A percentile compares a stretch with the other conserved stretches of the same genome.
phyloP scores from a whole-genome alignment of 2,329 filamentous ascomycete genomes.

The Hirsutella minnesotensis region DNA sequence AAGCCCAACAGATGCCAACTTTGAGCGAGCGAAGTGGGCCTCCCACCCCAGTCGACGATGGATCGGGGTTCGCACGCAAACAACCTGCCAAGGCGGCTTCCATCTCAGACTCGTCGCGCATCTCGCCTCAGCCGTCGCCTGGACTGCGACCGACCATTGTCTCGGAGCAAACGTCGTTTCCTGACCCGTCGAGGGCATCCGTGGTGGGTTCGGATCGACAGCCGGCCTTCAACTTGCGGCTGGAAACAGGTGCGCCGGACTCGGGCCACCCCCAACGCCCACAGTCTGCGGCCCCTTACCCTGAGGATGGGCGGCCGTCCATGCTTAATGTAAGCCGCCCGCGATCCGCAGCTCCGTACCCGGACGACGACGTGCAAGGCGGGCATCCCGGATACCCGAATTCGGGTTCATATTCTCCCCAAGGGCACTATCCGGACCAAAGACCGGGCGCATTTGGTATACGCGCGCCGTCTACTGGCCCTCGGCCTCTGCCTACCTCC shows the following conservation, averaged over 20 bases:
- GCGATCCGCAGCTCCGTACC: slow-evolving; percentile 38
- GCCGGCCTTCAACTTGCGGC: slow-evolving; percentile 39
- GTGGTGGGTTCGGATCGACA: slow-evolving; percentile 24
- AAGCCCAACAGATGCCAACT: slow-evolving; percentile 35
- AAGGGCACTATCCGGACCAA: slow-evolving; percentile 25
- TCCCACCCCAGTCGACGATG: slow-evolving; percentile 15
- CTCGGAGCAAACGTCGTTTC: slow-evolving; percentile 29
- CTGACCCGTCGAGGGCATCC: slow-evolving; percentile 32
- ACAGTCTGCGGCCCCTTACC: slow-evolving; percentile 55
- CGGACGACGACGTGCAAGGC: slow-evolving; percentile 34
- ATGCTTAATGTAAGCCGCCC: slow-evolving; percentile 28
- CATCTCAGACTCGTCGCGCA: slow-evolving; percentile 17
- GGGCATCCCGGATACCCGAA: slow-evolving; percentile 28
- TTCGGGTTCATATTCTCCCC: slow-evolving; percentile 34
- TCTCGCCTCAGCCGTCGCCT: slow-evolving; percentile 31
- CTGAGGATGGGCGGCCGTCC: slow-evolving; percentile 50
- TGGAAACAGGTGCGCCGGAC: slow-evolving; percentile 20
- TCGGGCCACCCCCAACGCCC: slow-evolving; percentile 23
- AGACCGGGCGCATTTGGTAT: slow-evolving; percentile 43
- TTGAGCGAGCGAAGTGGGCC: slow-evolving; percentile 30
- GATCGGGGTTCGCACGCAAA: slow-evolving; percentile 8
- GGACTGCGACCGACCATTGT: slow-evolving; percentile 23
- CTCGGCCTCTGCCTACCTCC: slow-evolving; percentile 26
- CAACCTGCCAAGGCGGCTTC: slow-evolving; percentile 6
- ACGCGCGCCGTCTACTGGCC: slow-evolving; percentile 27